These are phyloP conservation scores for Arthrobotrys pseudoclavata DNA, from an alignment of 2,329 filamentous ascomycete species.

Conservation along the genomic window DNA sequence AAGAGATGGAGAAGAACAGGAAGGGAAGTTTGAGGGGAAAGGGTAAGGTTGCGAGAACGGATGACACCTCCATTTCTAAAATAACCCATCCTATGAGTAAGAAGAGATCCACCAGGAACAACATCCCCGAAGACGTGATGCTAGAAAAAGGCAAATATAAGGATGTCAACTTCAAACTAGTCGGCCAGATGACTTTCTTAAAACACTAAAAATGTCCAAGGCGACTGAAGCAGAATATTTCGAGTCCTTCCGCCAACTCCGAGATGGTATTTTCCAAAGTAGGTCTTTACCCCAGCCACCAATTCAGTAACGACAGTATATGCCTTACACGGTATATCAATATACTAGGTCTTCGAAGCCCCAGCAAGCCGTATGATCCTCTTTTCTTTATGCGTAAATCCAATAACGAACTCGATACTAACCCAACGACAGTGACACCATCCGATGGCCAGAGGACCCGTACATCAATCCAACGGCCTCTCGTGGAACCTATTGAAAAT, in stretches of 20 bases:
- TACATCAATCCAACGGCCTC: not conserved
- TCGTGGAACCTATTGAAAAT: not conserved
- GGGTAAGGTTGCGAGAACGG: slow-evolving; percentile 42
- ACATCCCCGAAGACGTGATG: not conserved
- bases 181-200: slow-evolving; percentile 47
- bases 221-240: slow-evolving; percentile 6
- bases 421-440: not conserved
- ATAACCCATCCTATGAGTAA: slow-evolving; percentile 46
- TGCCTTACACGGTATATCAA: not conserved
- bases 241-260: slow-evolving; percentile 27
- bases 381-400: slow-evolving; percentile 39
- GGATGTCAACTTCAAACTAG: slow-evolving; percentile 39
- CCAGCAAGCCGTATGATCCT: slow-evolving; percentile 10
- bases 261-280: slow-evolving; percentile 48
- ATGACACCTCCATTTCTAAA: slow-evolving; percentile 45
- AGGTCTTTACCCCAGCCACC: not conserved
- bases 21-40: slow-evolving; percentile 46
- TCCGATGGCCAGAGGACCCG: slow-evolving; percentile 14
- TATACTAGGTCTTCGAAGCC: slow-evolving; percentile 31
- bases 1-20: slow-evolving; percentile 13
- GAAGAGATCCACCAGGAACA: slow-evolving; percentile 3
- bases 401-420: slow-evolving; percentile 6
- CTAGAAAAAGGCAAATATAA: not conserved
- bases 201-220: slow-evolving; percentile 36
- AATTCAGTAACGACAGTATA: not conserved